Evolutionary conservation across 2,329 filamentous ascomycete species (phyloP), one percentile per base, ranked within the genome.

Genomic region (Escovopsis weberi): DNA sequence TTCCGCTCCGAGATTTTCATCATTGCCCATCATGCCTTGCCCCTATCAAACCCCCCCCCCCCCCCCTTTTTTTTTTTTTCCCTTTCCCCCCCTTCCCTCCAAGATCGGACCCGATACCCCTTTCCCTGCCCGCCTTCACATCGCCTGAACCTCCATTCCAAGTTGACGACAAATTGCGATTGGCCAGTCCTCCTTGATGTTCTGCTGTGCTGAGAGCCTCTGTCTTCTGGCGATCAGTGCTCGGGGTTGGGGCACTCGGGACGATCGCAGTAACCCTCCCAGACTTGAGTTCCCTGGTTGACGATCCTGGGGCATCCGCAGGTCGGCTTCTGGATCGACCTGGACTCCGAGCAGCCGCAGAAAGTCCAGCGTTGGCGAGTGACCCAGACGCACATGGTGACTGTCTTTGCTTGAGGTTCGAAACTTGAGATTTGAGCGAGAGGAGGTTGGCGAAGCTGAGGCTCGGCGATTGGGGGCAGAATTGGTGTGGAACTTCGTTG

Each of bases 381-480:
- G 28, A 51, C 49, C 58, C 59, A 62, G 48, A 53, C 41, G 48
- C 60, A 62, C 60, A 62, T 62, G 44, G 12, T 59, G 50, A 36
- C 37, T 38, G 18, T 36, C 34, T 41, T 37, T 23, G 39, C 32
- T 28, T 44, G 45, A 38, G 5, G 35, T 45, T 28, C 30, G 38
- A 33, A 26, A 10, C 12, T 12, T n/a, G 37, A 34, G 11, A 4
- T 32, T 32, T 9, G 28, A 32, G 8, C 28, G 11, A 9, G 8
- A 26, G 11, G 32, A 33, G 30, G 28, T 12, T 26, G 28, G 38
- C 18, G 8, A 33, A 11, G 12, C 15, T 18, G n/a, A 30, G 11
- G 11, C 6, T 15, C 19, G 18, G 28, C 12, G 12, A 12, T 18
- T 40, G 38, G 4, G 15, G 34, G 26, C 26, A 18, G 5, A 12